phyloP scores from a whole-genome alignment of 2,329 filamentous ascomycete species.

The Calonectria pteridis region DNA sequence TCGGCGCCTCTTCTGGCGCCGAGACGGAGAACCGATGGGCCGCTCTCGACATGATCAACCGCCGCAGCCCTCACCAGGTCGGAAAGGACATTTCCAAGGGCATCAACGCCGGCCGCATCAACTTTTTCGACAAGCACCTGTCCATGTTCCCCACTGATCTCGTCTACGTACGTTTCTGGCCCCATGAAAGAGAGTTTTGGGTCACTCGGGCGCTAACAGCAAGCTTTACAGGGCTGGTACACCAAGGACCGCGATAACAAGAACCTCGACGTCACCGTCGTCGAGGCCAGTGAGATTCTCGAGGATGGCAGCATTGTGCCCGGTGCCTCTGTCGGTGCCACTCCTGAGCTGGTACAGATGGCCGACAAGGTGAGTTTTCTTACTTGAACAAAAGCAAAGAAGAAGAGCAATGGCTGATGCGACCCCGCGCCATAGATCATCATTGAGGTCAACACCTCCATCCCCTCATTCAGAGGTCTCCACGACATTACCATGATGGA shows the following conservation, averaged over 20 bases:
- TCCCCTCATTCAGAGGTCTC: constrained; percentile 86
- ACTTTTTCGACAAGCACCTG: constrained; percentile 94
- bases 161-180: constrained; percentile 71
- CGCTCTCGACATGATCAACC: constrained; percentile 89
- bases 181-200: background rate
- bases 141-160: constrained; percentile 93
- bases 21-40: constrained; percentile 96
- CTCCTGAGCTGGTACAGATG: constrained; percentile 89
- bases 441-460: constrained; percentile 90
- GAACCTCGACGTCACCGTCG: constrained; percentile 84
- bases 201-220: constrained; percentile 26
- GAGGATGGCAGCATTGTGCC: constrained; percentile 91
- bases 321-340: constrained; percentile 86
- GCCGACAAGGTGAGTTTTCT: constrained; percentile 76
- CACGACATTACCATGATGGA: constrained; percentile 95
- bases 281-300: constrained; percentile 88
- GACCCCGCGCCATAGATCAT: constrained; percentile 68
- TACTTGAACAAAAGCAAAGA: background rate
- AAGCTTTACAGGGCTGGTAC: constrained; percentile 74
- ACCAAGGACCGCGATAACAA: constrained; percentile 82
- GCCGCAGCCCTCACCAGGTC: constrained; percentile 87
- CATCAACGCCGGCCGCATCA: constrained; percentile 88
- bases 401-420: background rate
- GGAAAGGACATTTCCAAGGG: constrained; percentile 92
- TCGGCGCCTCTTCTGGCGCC: constrained; percentile 88